A percentile compares a stretch with the other conserved stretches of the same genome.
These are phyloP conservation scores for Mallotus japonicus DNA, from an alignment of 441 rosid species.

Conservation along the genomic window DNA sequence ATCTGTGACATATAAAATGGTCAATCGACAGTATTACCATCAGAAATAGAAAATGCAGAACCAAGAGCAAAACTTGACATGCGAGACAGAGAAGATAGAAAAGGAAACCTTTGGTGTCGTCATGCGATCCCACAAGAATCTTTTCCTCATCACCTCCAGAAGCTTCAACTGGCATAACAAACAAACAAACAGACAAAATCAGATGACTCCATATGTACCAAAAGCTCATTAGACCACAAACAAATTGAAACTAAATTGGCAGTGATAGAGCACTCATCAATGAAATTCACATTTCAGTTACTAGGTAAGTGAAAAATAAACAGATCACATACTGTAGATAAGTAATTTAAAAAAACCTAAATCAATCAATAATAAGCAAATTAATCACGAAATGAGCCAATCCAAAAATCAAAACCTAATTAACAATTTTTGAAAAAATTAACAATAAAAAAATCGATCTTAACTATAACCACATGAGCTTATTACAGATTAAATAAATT, in stretches of 20 bases:
- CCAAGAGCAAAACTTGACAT: too few relatives aligned
- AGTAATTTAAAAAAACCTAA: background rate
- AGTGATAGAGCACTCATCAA: too few relatives aligned
- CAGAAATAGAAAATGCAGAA: background rate
- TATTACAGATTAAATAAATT: background rate
- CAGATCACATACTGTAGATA: too few relatives aligned
- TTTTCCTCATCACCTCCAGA: slow-evolving; percentile 45
- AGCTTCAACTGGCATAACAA: slow-evolving; percentile 35
- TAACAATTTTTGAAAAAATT: background rate
- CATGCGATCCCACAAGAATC: slow-evolving; percentile 30
- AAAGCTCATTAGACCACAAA: too few relatives aligned
- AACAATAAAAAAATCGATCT: background rate
- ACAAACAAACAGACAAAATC: slow-evolving; percentile 7
- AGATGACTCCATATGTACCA: background rate
- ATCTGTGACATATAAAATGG: slow-evolving; percentile 39
- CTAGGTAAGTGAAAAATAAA: too few relatives aligned
- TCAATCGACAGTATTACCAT: slow-evolving; percentile 7
- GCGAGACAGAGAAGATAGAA: background rate
- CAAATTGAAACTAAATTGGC: too few relatives aligned
- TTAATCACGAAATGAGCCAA: background rate
- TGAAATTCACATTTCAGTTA: too few relatives aligned
- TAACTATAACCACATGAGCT: background rate
- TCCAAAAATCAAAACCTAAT: slow-evolving; percentile 7
- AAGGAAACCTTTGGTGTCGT: slow-evolving; percentile 49
- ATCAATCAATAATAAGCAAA: background rate